phyloP scores from a whole-genome alignment of 2,329 filamentous ascomycete species.

The Microascus cirrosus region DNA sequence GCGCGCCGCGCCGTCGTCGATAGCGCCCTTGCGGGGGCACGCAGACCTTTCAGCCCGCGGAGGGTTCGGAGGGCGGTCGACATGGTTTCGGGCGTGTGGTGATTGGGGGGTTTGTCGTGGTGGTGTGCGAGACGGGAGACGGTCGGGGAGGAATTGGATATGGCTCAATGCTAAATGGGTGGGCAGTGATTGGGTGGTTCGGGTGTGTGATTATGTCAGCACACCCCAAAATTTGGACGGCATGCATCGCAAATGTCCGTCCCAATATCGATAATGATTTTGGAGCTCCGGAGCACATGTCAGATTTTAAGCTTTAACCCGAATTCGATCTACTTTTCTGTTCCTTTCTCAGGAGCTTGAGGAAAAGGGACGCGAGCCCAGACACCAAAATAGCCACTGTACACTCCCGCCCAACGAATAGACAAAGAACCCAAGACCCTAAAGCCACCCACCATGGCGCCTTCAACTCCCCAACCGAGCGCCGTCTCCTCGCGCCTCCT shows the following conservation, averaged over 20 bases:
- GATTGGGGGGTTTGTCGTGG: not conserved
- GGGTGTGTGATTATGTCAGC: not conserved
- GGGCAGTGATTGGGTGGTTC: not conserved
- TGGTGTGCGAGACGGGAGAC: conserved; percentile 7
- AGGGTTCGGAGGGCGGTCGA: conserved; percentile 33
- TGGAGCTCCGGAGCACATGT: not conserved
- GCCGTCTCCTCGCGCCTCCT: conserved; percentile 78
- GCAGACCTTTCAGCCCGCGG: conserved; percentile 30
- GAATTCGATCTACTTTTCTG: not conserved
- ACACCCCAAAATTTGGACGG: not conserved
- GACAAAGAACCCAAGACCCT: not conserved
- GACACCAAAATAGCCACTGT: not conserved
- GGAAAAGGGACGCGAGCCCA: not conserved
- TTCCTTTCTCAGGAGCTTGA: not conserved
- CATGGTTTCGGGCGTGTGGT: conserved; percentile 18
- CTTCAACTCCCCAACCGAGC: conserved; percentile 39
- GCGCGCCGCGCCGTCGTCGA: conserved; percentile 33
- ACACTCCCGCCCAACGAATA: not conserved
- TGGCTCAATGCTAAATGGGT: not conserved
- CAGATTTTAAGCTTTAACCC: not conserved
- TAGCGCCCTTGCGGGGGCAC: conserved; percentile 27
- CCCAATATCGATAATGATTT: not conserved
- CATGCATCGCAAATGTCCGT: not conserved
- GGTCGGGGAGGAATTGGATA: conserved; percentile 11
- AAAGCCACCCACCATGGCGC: conserved; percentile 24